Base-by-base conservation (phyloP, 2,329 filamentous ascomycete species). In the Metarhizium robertsii region DNA sequence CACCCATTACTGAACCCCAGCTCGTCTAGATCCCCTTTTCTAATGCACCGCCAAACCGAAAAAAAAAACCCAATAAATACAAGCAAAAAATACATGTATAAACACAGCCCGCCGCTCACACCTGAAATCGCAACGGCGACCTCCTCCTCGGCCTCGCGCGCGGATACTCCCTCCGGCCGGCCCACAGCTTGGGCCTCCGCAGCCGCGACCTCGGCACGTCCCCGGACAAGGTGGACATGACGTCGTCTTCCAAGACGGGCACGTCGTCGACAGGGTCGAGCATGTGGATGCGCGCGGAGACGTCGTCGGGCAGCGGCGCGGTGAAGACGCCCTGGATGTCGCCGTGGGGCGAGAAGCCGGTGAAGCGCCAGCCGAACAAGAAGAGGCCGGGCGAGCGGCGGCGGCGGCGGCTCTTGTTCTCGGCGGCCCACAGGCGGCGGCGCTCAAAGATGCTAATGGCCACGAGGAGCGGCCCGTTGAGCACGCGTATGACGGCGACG, bases 401-500 rank as follows among this genome's bases (percentile, higher is more conserved):
- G 0, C 34, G 8, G n/a, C 2, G 43, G n/a, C 59, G 65, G 48
- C 59, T 45, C 52, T 53, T 58, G 42, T 57, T 56, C 18, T 55
- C 59, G 38, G 61, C 57, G 32, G 59, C 58, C 59, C 66, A 63
- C n/a, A 86, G 73, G 16, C 75, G 75, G 0, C 74, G 75, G 16
- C 86, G 77, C 68, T 89, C 86, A 63, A 83, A 79, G 34, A 83
- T 69, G 6, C 77, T 75, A 50, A 89, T 81, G 16, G 81, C 62
- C 1, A 88, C 68, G 2, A 90, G 73, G 2, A 85, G 71, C 0
- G 85, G 85, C 3, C 79, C 75, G 64, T 90, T 89, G 57, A 87
- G 73, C 0, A 77, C 68, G 6, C 84, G 78, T 7, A 88, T 80
- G 3, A 80, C 73, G 53, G 80, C 79, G 54, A 89, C 85, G 65